These are phyloP conservation scores for Beta macrorhiza DNA, from an alignment of 179 eudicot genomes.

Conservation along the genomic window DNA sequence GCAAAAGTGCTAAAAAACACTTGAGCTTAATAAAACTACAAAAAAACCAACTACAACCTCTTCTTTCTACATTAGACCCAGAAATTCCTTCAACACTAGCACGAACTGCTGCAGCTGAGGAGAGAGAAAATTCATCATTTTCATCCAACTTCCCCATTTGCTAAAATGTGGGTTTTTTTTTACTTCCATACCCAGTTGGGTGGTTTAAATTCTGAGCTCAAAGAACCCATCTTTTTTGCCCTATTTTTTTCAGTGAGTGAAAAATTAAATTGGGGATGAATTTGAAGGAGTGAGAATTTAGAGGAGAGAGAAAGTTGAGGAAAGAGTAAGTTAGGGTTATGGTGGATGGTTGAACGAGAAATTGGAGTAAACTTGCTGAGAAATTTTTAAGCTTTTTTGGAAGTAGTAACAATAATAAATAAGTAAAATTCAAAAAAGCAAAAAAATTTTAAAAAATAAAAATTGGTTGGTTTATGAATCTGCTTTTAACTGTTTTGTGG, in stretches of 20 bases:
- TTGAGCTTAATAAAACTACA: slow-evolving; percentile 40
- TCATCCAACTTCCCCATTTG: slow-evolving; percentile 69
- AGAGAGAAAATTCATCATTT: slow-evolving; percentile 47
- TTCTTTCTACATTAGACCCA: slow-evolving; percentile 24
- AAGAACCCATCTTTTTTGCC: slow-evolving; percentile 16
- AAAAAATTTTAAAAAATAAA: not conserved
- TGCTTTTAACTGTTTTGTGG: slow-evolving; percentile 23
- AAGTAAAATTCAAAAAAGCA: not conserved
- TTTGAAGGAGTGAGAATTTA: not conserved
- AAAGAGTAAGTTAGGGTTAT: slow-evolving; percentile 25
- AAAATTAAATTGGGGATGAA: not conserved
- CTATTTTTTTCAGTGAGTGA: not conserved
- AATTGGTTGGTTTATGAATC: slow-evolving; percentile 19
- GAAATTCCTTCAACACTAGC: slow-evolving; percentile 19
- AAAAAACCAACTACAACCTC: slow-evolving; percentile 29
- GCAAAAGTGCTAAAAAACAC: slow-evolving; percentile 62
- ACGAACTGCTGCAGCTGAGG: slow-evolving; percentile 30
- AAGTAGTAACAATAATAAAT: slow-evolving; percentile 15
- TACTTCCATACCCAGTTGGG: slow-evolving; percentile 32
- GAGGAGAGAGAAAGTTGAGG: slow-evolving; percentile 8
- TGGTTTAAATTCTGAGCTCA: slow-evolving; percentile 29
- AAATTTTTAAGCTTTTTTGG: slow-evolving; percentile 26
- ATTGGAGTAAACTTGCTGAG: slow-evolving; percentile 19
- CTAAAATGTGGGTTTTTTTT: slow-evolving; percentile 31
- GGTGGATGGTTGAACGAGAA: slow-evolving; percentile 32